These are phyloP conservation scores for Lichenothelia convexa DNA, from an alignment of 495 filamentous ascomycete genomes.

Conservation along the genomic window DNA sequence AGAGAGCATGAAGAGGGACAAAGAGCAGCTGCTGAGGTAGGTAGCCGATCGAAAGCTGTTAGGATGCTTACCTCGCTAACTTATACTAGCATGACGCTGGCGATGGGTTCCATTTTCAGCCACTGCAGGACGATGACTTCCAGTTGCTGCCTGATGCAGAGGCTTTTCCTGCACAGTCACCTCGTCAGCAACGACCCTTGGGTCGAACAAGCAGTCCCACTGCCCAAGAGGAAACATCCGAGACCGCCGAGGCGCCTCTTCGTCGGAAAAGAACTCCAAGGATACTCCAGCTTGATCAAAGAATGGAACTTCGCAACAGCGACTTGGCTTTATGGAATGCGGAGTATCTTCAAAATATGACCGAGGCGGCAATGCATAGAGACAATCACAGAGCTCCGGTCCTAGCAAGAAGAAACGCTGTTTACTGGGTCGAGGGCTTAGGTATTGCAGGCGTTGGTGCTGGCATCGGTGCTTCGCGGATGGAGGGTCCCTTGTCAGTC, in stretches of 20 bases:
- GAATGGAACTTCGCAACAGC: conserved; percentile 18
- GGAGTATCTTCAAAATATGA: conserved; percentile 21
- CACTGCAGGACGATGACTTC: conserved; percentile 7
- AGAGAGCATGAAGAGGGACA: conserved; percentile 24
- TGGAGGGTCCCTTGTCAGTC: conserved; percentile 27
- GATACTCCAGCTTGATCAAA: conserved; percentile 12
- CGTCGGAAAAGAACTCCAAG: conserved; percentile 6
- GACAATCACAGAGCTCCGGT: conserved; percentile 4
- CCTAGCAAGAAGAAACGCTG: conserved; percentile 22
- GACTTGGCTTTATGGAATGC: conserved; percentile 19
- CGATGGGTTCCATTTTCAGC: background rate
- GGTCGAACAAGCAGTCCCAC: background rate
- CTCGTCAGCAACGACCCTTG: background rate
- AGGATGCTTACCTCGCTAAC: no score
- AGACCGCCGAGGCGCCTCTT: conserved; percentile 9
- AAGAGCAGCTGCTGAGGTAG: conserved; percentile 2
- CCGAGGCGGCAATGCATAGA: conserved; percentile 10
- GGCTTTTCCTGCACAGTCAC: background rate
- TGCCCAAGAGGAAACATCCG: conserved; percentile 1
- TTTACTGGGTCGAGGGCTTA: conserved; percentile 17
- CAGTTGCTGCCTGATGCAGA: background rate
- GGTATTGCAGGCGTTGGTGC: conserved; percentile 33
- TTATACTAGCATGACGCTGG: no score
- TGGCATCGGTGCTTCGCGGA: conserved; percentile 24
- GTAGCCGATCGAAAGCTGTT: background rate